A percentile compares a stretch with the other conserved stretches of the same genome.
Evolutionary conservation across 176 grass and related monocot genomes (phyloP).

Genomic region (Saccharum officinarum): DNA sequence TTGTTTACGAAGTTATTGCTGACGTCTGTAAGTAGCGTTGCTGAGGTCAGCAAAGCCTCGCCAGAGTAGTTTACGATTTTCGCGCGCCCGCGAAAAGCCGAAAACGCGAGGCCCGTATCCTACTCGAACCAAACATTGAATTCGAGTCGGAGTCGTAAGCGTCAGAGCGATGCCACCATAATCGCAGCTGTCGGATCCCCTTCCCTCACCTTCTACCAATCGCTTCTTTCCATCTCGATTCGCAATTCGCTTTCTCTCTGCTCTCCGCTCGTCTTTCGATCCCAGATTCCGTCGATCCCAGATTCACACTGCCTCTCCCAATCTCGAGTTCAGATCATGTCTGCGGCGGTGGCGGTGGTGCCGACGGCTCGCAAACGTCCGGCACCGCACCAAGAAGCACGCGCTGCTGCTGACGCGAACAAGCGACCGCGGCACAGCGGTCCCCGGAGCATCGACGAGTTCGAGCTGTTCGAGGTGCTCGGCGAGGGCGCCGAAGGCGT

Average conservation of each 20-base stretch:
- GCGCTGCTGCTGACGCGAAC: background rate
- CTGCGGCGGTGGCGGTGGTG: background rate
- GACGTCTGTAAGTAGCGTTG: too few species aligned
- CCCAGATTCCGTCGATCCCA: too few species aligned
- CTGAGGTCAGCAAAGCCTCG: too few species aligned
- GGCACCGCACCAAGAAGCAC: background rate
- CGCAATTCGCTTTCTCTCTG: background rate
- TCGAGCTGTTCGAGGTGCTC: slow-evolving; percentile 1
- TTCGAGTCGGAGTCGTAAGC: too few species aligned
- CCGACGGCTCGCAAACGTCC: background rate
- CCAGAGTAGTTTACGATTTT: too few species aligned
- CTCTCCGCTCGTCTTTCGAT: background rate
- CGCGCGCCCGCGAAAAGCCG: background rate
- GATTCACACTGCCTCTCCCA: background rate
- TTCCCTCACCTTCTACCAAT: too few species aligned
- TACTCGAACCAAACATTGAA: too few species aligned
- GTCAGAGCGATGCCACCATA: too few species aligned
- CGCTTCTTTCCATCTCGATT: background rate
- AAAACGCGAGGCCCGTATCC: too few species aligned
- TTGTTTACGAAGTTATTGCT: too few species aligned
- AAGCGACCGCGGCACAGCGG: background rate
- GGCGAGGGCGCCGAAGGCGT: background rate
- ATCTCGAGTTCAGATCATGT: background rate
- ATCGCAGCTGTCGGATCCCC: too few species aligned
- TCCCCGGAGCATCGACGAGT: background rate